These are phyloP conservation scores for Metschnikowia lochheadii DNA, from an alignment of 805 yeast species.

Conservation along the genomic window DNA sequence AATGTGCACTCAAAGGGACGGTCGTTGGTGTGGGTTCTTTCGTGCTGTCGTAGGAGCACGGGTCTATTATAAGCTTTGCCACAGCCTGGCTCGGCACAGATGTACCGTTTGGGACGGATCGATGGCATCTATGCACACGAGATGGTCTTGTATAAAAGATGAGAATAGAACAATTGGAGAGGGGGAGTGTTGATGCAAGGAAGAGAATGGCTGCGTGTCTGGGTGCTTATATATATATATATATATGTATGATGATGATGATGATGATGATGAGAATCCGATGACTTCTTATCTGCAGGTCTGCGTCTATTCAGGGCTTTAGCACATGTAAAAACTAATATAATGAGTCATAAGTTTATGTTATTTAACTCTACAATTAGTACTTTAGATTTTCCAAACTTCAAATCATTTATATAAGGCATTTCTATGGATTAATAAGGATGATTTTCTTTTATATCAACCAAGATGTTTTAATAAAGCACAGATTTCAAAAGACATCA, in stretches of 20 bases:
- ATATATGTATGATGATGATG: no score
- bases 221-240: not conserved
- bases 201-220: not conserved
- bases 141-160: no score
- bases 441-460: no score
- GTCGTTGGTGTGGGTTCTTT: conserved; percentile 72
- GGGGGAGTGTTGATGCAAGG: not conserved
- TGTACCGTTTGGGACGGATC: conserved; percentile 53
- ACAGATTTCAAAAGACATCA: not conserved
- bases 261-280: not conserved
- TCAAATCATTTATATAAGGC: no score
- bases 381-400: no score
- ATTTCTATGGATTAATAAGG: no score
- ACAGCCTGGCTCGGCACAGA: conserved; percentile 65
- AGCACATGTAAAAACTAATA: not conserved
- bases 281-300: not conserved
- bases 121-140: conserved; percentile 5
- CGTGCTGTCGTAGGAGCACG: conserved; percentile 76
- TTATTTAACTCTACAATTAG: no score
- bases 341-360: no score
- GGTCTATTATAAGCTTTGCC: conserved; percentile 77
- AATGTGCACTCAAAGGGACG: conserved; percentile 67
- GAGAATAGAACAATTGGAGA: not conserved
- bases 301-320: not conserved
- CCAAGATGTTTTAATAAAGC: not conserved